These are phyloP conservation scores for Juglanconis sp. DNA, from an alignment of 2,329 filamentous ascomycete genomes.

Conservation along the genomic window DNA sequence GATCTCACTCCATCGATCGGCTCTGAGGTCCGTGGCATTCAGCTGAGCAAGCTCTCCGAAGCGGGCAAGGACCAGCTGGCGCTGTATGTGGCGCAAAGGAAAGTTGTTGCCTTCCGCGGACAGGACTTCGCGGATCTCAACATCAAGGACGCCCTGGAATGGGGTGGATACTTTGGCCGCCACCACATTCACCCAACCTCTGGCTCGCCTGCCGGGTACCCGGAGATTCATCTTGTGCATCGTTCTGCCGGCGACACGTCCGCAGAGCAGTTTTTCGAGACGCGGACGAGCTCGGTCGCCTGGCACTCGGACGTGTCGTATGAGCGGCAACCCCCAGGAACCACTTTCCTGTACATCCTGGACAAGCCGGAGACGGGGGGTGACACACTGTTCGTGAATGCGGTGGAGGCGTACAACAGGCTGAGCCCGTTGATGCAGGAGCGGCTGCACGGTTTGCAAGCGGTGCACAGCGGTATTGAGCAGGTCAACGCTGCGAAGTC, in stretches of 20 bases:
- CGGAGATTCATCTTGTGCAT: slow-evolving; percentile 70
- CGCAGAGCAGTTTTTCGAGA: slow-evolving; percentile 57
- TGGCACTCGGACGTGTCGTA: slow-evolving; percentile 92
- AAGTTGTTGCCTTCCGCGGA: slow-evolving; percentile 67
- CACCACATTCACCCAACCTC: slow-evolving; percentile 75
- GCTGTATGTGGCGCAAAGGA: slow-evolving; percentile 64
- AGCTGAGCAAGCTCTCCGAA: slow-evolving; percentile 59
- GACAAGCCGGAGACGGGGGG: slow-evolving; percentile 77
- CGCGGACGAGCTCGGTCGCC: slow-evolving; percentile 74
- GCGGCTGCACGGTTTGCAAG: slow-evolving; percentile 75
- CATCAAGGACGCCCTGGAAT: slow-evolving; percentile 62
- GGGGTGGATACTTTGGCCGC: slow-evolving; percentile 54
- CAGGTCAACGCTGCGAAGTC: slow-evolving; percentile 69
- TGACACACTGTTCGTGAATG: slow-evolving; percentile 80
- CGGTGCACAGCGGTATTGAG: slow-evolving; percentile 78
- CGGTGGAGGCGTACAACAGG: slow-evolving; percentile 75
- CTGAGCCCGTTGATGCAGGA: slow-evolving; percentile 76
- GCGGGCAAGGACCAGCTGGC: slow-evolving; percentile 69
- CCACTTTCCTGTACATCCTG: slow-evolving; percentile 85
- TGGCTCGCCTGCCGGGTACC: slow-evolving; percentile 65
- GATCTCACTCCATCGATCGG: slow-evolving; percentile 67
- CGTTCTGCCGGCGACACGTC: slow-evolving; percentile 64
- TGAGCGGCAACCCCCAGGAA: slow-evolving; percentile 83
- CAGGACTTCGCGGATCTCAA: slow-evolving; percentile 64
- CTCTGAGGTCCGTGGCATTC: slow-evolving; percentile 63